A percentile compares a stretch with the other conserved stretches of the same genome.
These are phyloP conservation scores for Cyclospora cayetanensis DNA, from an alignment of 169 alveolate species.

Conservation along the genomic window DNA sequence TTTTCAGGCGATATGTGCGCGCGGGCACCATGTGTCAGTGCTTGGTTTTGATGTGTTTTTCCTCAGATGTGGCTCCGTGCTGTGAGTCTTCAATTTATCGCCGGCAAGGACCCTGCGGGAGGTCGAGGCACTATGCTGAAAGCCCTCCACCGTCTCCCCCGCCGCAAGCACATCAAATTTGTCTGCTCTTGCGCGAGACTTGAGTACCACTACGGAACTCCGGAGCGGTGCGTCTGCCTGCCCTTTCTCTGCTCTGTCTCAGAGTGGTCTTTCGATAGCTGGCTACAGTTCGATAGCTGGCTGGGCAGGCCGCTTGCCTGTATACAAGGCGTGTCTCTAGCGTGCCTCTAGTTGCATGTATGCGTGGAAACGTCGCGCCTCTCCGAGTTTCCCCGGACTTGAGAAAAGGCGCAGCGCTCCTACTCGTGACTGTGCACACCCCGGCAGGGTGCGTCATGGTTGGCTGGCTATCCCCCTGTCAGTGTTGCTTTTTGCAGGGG, in stretches of 20 bases:
- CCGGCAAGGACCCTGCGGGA: constrained; percentile 43
- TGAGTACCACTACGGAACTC: constrained; percentile 67
- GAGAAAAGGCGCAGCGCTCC: too few relatives aligned
- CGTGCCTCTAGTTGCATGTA: neutral
- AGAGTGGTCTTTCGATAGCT: neutral
- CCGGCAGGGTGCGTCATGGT: too few relatives aligned
- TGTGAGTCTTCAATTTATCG: constrained; percentile 58
- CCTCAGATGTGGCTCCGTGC: constrained; percentile 75
- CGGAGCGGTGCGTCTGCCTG: constrained; percentile 38
- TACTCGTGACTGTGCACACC: too few relatives aligned
- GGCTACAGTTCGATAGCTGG: neutral
- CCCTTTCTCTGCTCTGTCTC: too few relatives aligned
- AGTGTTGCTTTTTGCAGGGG: constrained; percentile 71
- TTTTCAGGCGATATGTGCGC: neutral
- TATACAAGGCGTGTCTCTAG: neutral
- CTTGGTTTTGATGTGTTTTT: neutral
- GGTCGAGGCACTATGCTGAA: constrained; percentile 69
- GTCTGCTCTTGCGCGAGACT: constrained; percentile 69
- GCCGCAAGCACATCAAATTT: constrained; percentile 72
- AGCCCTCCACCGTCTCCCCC: constrained; percentile 67
- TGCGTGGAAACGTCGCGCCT: neutral
- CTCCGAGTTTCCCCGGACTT: neutral
- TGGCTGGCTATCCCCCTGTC: too few relatives aligned
- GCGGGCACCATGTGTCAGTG: neutral
- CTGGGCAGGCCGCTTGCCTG: neutral